A percentile compares a stretch with the other conserved stretches of the same genome.
Evolutionary conservation across 2,329 filamentous ascomycete genomes (phyloP).

Genomic region (Alternaria incomplexa): DNA sequence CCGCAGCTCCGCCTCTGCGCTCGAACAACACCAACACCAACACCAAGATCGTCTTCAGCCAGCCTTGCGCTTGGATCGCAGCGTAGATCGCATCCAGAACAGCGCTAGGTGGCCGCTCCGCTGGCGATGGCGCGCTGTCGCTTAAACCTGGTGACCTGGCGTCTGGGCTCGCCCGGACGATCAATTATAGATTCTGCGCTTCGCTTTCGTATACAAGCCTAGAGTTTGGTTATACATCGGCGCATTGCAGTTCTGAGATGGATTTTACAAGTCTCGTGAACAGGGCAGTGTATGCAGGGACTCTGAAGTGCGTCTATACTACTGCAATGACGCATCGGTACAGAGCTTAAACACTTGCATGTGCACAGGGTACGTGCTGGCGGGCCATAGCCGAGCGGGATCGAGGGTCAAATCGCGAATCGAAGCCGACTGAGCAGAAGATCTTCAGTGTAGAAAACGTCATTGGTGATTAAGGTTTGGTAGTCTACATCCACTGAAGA

Average conservation of each 20-base stretch:
- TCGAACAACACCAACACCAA: not conserved
- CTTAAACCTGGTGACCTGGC: not conserved
- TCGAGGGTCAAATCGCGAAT: not conserved
- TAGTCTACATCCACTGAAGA: not conserved
- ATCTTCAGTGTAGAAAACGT: not conserved
- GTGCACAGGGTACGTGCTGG: not conserved
- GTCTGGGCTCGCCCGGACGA: not conserved
- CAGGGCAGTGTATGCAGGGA: not conserved
- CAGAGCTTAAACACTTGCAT: not conserved
- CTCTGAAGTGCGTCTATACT: not conserved
- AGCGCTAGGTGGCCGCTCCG: not conserved
- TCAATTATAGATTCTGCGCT: not conserved
- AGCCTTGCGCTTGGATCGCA: not conserved
- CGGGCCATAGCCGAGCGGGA: not conserved
- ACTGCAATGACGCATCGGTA: not conserved
- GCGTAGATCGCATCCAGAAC: not conserved
- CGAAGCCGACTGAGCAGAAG: not conserved
- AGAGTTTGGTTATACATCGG: not conserved
- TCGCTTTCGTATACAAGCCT: not conserved
- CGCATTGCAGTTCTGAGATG: not conserved
- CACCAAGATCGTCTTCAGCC: slow-evolving; percentile 2
- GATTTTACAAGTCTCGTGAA: not conserved
- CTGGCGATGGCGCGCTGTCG: not conserved
- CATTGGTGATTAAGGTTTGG: not conserved
- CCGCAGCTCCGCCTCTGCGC: not conserved